A percentile compares a stretch with the other conserved stretches of the same genome.
These are phyloP conservation scores for Phalaenopsis equestris DNA, from an alignment of 106 monocot genomes.

Conservation along the genomic window DNA sequence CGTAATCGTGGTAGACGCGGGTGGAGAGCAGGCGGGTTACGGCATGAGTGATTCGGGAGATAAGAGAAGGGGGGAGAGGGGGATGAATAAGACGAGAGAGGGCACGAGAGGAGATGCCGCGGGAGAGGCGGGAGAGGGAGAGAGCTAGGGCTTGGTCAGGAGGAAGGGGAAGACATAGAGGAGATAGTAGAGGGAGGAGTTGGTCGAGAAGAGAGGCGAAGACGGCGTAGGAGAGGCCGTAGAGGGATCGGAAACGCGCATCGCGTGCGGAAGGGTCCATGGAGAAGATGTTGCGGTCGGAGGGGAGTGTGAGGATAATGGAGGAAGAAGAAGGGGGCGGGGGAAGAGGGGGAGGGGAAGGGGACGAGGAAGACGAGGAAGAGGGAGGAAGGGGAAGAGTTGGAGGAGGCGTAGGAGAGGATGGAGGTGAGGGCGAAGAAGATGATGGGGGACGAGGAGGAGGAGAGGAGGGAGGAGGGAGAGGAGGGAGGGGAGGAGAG, in stretches of 20 bases:
- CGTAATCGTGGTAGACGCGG: conserved; percentile 41
- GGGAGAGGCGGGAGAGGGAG: conserved; percentile 47
- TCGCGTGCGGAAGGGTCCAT: conserved; percentile 41
- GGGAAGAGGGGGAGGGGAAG: conserved; percentile 7
- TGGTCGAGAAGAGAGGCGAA: conserved; percentile 40
- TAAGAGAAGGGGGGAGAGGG: conserved; percentile 29
- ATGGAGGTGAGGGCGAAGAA: conserved; percentile 27
- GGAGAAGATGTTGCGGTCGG: conserved; percentile 30
- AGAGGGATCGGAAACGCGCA: conserved; percentile 37
- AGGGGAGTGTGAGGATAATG: conserved; percentile 15
- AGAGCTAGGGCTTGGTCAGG: conserved; percentile 38
- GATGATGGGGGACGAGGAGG: conserved; percentile 3
- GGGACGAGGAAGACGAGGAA: conserved; percentile 8
- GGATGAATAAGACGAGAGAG: conserved; percentile 23
- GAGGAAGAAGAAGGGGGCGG: background rate
- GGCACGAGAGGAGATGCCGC: conserved; percentile 32
- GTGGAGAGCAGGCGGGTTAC: conserved; percentile 54
- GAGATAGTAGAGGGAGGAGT: conserved; percentile 26
- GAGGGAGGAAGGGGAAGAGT: conserved; percentile 10
- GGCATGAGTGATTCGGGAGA: conserved; percentile 49
- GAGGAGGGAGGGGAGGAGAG: conserved; percentile 19
- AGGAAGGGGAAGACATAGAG: conserved; percentile 28
- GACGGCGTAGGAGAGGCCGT: conserved; percentile 47
- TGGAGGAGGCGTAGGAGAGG: conserved; percentile 21
- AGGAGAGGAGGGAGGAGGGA: conserved; percentile 15